phyloP scores from a whole-genome alignment of 2,329 filamentous ascomycete species.

The Colletotrichum graminicola region DNA sequence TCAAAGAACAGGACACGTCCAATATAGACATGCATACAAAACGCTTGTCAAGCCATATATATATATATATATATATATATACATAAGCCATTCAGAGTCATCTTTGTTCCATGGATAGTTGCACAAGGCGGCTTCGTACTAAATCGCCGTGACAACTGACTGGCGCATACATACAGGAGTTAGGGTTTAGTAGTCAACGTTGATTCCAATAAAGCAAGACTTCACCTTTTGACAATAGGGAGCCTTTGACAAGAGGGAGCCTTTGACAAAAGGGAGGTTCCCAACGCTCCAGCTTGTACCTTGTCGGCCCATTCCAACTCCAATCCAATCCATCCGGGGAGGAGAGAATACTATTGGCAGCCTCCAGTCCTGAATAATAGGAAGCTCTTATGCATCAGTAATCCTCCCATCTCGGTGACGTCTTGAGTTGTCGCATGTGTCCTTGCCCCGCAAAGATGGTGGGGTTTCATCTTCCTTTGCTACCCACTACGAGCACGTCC shows the following conservation, averaged over 20 bases:
- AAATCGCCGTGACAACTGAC: no score
- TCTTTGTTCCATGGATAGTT: not conserved
- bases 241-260: no score
- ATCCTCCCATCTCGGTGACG: slow-evolving; percentile 25
- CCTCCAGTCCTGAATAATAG: slow-evolving; percentile 8
- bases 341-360: not conserved
- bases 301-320: not conserved
- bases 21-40: not conserved
- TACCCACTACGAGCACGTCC: slow-evolving; percentile 18
- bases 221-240: not conserved
- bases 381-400: slow-evolving; percentile 21
- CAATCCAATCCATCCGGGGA: not conserved
- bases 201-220: not conserved
- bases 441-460: slow-evolving; percentile 37
- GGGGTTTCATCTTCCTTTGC: slow-evolving; percentile 29
- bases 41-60: not conserved
- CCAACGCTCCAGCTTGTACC: not conserved
- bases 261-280: not conserved
- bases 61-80: no score
- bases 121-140: not conserved
- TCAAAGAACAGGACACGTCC: not conserved
- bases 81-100: not conserved
- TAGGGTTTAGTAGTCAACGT: slow-evolving; percentile 1
- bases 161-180: not conserved
- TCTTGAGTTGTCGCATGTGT: slow-evolving; percentile 24